Percentiles rank a stretch among this genome's conserved stretches.
These are phyloP conservation scores for Suhomyces kilbournensis DNA, from an alignment of 805 yeast genomes.

Conservation along the genomic window DNA sequence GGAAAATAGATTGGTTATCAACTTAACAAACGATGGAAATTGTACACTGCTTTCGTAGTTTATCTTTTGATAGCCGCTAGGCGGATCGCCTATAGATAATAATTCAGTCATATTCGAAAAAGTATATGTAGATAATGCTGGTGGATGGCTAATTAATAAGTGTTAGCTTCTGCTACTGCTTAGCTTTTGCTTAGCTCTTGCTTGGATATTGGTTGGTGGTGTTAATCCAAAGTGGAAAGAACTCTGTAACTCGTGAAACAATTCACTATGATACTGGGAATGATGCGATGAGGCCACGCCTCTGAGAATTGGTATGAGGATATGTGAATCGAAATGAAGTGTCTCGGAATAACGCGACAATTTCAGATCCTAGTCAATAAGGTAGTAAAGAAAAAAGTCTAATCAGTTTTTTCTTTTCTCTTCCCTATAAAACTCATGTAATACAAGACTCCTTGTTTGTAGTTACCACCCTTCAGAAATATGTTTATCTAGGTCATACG, in stretches of 20 bases:
- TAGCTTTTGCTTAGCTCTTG: background rate
- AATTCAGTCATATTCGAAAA: slow-evolving; percentile 18
- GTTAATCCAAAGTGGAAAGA: background rate
- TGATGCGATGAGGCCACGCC: background rate
- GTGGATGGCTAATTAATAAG: background rate
- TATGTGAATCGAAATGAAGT: background rate
- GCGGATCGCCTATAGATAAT: slow-evolving; percentile 6
- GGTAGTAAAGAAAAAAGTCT: background rate
- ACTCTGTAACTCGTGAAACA: background rate
- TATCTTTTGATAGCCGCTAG: background rate
- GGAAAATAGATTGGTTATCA: slow-evolving; percentile 25
- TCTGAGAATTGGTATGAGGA: background rate
- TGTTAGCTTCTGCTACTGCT: background rate
- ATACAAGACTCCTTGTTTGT: background rate
- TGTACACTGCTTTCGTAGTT: background rate
- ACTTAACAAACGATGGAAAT: slow-evolving; percentile 11
- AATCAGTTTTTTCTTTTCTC: background rate
- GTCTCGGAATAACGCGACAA: background rate
- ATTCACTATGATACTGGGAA: background rate
- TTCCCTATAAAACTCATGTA: background rate
- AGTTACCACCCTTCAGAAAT: background rate
- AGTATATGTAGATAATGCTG: background rate
- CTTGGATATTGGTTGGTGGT: background rate
- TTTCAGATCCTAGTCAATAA: background rate
- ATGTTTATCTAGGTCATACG: slow-evolving; percentile 1